Evolutionary conservation across 805 yeast genomes (phyloP).

Genomic region (Maudiozyma barnettii): DNA sequence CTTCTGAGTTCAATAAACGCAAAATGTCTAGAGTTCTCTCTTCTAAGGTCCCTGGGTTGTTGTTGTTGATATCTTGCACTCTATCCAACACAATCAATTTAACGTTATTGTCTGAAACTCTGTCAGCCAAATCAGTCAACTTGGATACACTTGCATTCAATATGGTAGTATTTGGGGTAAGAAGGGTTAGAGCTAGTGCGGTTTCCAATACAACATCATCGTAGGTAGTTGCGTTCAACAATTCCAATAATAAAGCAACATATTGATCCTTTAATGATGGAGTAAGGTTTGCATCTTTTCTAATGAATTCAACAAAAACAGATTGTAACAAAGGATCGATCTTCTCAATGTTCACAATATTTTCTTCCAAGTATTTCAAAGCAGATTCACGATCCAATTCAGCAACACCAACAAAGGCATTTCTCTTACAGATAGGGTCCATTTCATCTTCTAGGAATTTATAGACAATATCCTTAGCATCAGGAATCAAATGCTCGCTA

Average conservation of each 20-base stretch:
- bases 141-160: conserved; percentile 74
- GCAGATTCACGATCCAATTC: conserved; percentile 80
- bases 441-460: conserved; percentile 71
- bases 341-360: conserved; percentile 46
- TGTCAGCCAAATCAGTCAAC: conserved; percentile 78
- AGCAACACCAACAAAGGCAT: conserved; percentile 84
- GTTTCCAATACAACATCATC: conserved; percentile 76
- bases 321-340: conserved; percentile 80
- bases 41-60: conserved; percentile 74
- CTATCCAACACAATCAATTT: conserved; percentile 87
- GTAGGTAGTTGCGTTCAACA: conserved; percentile 58
- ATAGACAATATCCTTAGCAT: conserved; percentile 79
- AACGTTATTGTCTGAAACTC: conserved; percentile 91
- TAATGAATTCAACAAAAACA: conserved; percentile 83
- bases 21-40: conserved; percentile 79
- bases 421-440: conserved; percentile 90
- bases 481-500: conserved; percentile 83
- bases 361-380: conserved; percentile 67
- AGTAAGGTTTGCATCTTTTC: conserved; percentile 61
- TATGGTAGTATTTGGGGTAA: conserved; percentile 55
- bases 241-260: conserved; percentile 57
- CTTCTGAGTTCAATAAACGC: conserved; percentile 79
- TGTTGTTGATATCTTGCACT: conserved; percentile 62
- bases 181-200: conserved; percentile 61
- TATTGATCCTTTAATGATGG: conserved; percentile 64